Base-by-base conservation (phyloP, 2,329 filamentous ascomycete species). In the Fusarium azukiicola region DNA sequence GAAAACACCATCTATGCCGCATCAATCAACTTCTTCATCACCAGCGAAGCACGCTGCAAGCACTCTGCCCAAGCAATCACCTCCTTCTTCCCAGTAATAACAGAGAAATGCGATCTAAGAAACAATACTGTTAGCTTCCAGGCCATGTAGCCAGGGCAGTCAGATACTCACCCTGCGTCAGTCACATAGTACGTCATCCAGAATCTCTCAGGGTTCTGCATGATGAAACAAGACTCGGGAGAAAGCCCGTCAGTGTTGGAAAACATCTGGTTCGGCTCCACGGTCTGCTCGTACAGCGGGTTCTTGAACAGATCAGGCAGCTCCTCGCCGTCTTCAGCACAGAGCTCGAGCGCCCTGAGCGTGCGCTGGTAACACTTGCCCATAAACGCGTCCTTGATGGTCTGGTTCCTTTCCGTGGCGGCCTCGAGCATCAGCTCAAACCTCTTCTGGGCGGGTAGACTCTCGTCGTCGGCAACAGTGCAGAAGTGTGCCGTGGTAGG, bases 171-270 rank as follows among this genome's bases (percentile, higher is more conserved):
- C 74, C 71, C 74, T 68, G 32, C 23, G 38, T 76, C 74, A 46
- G 74, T 76, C 12, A 76, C 74, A 64, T 76, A 76, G 40, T 76
- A 76, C 36, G 74, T 76, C 74, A 76, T 76, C 74, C 74, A 76
- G 49, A 76, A 76, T 38, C 42, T 71, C 46, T 74, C 69, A 1
- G 74, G 74, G 36, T 76, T 74, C 44, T 76, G 74, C 74, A 76
- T 76, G n/a, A 76, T 76, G 54, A 76, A 76, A 36, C 74, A 76
- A 71, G 74, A 76, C 56, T 76, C 74, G 42, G 74, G 74, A 67
- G 74, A 76, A 49, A 76, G 71, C 4, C 74, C 74, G 47, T 76
- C 74, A 1, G 74, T 76, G 16, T 76, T 76, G 2, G 74, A 76
- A 40, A 76, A 76, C 74, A 76, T 76, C 17, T 76, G 74, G 40